Evolutionary conservation across 2,329 filamentous ascomycete genomes (phyloP), one percentile per base, ranked within the genome.

Genomic region (Pseudophaeomoniella oleicola): DNA sequence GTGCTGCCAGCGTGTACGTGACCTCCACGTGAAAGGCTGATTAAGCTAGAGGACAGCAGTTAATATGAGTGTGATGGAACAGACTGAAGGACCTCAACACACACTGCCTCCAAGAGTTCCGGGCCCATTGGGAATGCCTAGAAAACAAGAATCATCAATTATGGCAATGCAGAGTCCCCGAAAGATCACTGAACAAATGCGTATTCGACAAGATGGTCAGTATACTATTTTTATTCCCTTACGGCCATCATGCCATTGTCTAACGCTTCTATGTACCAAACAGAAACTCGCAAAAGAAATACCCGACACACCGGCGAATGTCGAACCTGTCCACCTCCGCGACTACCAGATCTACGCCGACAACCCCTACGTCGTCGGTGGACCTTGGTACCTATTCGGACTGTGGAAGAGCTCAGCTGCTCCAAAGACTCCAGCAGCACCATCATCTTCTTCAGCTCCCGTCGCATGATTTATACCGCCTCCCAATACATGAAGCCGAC

Each of bases 91-190:
- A 98, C 58, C 79, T 98, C 66, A 96, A 94, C 71, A 88, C 84
- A 60, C 76, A 84, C 68, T 98, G 90, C 64, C 67, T 98, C 39
- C 71, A 79, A 44, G 74, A 94, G 62, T 98, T 98, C 71, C 79
- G 84, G 50, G 73, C 75, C 54, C 90, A 98, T 67, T 98, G 87
- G 86, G 71, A 84, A 53, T 98, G 90, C 56, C 72, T 98, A 40
- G 90, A 98, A 55, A 80, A 93, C 66, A 87, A 92, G 68, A 98
- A 98, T 69, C 90, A 98, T 56, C 84, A 94, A 63, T 67, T 96
- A 41, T 98, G 85, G 81, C 85, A 96, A 55, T 98, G 90, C 68
- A 76, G 90, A 51, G 78, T 77, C 53, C 69, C 73, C 45, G 90
- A 98, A 69, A 79, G 84, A 74, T 78, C 78, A 56, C 67, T 98